Percentiles rank a stretch among this genome's conserved stretches.
Evolutionary conservation across 257 asterid genomes (phyloP).

Genomic region (Verbascum thapsus): DNA sequence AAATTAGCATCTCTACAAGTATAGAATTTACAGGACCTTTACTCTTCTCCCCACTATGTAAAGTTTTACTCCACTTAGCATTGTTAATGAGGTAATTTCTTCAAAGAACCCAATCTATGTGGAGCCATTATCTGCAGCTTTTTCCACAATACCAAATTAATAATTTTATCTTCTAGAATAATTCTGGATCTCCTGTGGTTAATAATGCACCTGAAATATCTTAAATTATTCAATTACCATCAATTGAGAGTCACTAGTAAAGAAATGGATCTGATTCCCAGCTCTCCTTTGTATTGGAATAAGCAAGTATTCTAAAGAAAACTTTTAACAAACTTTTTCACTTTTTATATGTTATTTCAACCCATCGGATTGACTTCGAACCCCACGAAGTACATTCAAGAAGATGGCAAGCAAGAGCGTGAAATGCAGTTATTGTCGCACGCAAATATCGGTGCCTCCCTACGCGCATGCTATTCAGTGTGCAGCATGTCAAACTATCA

Average conservation of each 20-base stretch:
- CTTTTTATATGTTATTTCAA: not conserved
- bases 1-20: not conserved
- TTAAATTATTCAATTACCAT: not conserved
- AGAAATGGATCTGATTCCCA: slow-evolving; percentile 38
- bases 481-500: slow-evolving; percentile 31
- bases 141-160: not conserved
- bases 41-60: not conserved
- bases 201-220: not conserved
- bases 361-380: slow-evolving; percentile 3
- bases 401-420: slow-evolving; percentile 39
- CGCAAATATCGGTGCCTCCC: slow-evolving; percentile 35
- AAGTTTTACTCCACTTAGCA: slow-evolving; percentile 11
- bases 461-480: slow-evolving; percentile 32
- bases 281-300: slow-evolving; percentile 22
- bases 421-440: slow-evolving; percentile 44
- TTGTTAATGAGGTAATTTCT: not conserved
- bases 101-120: not conserved
- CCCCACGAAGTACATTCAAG: slow-evolving; percentile 21
- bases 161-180: slow-evolving; percentile 10
- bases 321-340: slow-evolving; percentile 8
- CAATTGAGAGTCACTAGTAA: slow-evolving; percentile 16
- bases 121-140: slow-evolving; percentile 7
- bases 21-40: not conserved
- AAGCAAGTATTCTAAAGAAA: slow-evolving; percentile 25
- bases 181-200: not conserved